These are phyloP conservation scores for Myochromella boudieri DNA, from an alignment of 768 basidiomycete species.

Conservation along the genomic window DNA sequence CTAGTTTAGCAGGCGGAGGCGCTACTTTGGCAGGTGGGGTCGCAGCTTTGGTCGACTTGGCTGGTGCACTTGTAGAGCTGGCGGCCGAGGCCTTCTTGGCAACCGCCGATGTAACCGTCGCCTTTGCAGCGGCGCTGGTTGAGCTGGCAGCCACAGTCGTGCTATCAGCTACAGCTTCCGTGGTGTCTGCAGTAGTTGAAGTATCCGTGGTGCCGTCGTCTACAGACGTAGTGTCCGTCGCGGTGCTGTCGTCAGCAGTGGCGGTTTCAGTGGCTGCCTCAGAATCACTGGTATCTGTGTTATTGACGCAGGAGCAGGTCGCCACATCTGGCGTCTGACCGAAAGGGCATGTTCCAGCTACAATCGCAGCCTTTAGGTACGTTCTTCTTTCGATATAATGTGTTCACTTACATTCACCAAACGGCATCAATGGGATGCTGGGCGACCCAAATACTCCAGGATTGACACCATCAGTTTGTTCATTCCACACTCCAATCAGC, in stretches of 20 bases:
- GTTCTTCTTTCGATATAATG: neutral
- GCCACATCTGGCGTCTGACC: conserved; percentile 39
- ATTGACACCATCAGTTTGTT: conserved; percentile 41
- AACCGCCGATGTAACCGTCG: too few relatives aligned
- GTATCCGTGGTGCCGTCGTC: neutral
- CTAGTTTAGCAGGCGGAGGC: neutral
- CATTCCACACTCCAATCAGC: conserved; percentile 38
- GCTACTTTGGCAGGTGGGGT: neutral
- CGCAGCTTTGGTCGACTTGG: neutral
- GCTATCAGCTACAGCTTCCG: neutral
- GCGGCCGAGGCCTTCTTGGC: neutral
- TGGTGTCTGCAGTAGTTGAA: neutral
- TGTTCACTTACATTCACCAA: conserved; percentile 40
- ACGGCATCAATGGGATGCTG: conserved; percentile 36
- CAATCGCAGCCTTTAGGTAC: neutral
- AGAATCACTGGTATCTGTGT: conserved; percentile 16
- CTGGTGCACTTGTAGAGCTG: neutral
- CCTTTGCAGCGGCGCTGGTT: neutral
- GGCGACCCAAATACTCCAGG: conserved; percentile 44
- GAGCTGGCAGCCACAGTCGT: neutral
- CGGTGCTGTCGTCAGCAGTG: neutral
- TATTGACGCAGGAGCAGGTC: conserved; percentile 37
- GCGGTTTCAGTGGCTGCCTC: neutral
- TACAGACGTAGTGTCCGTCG: neutral
- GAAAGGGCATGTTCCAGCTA: conserved; percentile 47